Evolutionary conservation across 176 grass and related monocot genomes (phyloP), one percentile per base, ranked within the genome.

Genomic region (Poa pratensis): DNA sequence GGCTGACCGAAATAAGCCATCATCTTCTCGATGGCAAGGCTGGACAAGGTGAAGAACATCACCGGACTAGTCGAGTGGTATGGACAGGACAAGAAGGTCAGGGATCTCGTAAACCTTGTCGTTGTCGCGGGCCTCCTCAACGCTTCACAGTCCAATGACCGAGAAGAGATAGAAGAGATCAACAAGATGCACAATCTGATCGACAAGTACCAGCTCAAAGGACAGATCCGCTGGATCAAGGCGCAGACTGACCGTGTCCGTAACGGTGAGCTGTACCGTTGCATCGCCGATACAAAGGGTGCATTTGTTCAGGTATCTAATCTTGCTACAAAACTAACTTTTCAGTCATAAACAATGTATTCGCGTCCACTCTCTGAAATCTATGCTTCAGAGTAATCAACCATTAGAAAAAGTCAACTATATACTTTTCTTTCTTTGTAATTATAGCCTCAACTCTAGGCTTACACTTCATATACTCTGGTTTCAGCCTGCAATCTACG

Each of bases 181-280:
- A 96, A 99, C 65, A 99, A 92, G 79, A 99, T 99, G 96, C 92
- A 90, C 40, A 89, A 80, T 61, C 54, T 99, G 86, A 99, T 99
- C 7, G 77, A 89, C 40, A 99, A 86, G 82, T 96, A 94, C 78
- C 84, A 99, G 77, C 69, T 99, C 50, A 86, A 89, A 24, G 96
- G 96, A 49, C 96, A 94, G 79, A 91, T 99, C 51, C 80, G 96
- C 40, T 99, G 96, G 96, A 99, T 99, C 54, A 84, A 61, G 24
- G 93, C 93, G 15, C 96, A 99, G 70, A 94, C 90, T 60, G 93
- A 96, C 82, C 90, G 96, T 39, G 88, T 85, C 51, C 91, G 93
- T 46, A 99, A 96, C 7, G 90, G 93, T 1, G 96, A 99, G 86
- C 84, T 99, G 49, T 99, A 99, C 90, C 96, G 93, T 71, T 91